Evolutionary conservation across 257 asterid species (phyloP).

Genomic region (Euphrasia confusa): DNA sequence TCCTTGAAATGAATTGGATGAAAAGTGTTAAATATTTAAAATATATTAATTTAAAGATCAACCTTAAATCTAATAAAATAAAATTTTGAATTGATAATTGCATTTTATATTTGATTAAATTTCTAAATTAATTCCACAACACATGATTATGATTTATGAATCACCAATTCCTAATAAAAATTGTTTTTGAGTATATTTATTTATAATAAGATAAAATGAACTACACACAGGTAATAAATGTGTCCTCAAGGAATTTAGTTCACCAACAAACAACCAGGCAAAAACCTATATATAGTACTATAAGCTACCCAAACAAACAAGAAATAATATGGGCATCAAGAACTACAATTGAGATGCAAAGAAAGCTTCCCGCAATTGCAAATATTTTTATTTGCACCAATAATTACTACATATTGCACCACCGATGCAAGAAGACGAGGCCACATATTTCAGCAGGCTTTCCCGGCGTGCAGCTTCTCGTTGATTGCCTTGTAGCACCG

Average conservation of each 20-base stretch:
- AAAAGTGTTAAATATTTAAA: no score
- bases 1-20: no score
- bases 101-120: no score
- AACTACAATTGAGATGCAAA: background rate
- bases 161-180: no score
- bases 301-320: background rate
- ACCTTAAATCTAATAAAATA: background rate
- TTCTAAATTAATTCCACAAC: no score
- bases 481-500: constrained; percentile 86
- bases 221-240: background rate
- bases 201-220: background rate
- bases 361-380: background rate
- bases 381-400: background rate
- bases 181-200: no score
- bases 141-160: no score
- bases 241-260: background rate
- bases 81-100: no score
- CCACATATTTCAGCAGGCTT: constrained; percentile 34
- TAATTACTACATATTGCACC: no score
- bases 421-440: background rate
- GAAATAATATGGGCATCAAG: background rate
- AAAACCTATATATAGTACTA: background rate
- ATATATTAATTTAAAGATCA: no score
- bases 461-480: constrained; percentile 30
- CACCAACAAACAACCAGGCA: background rate